These are phyloP conservation scores for Fusarium globosum DNA, from an alignment of 2,329 filamentous ascomycete genomes.

Conservation along the genomic window DNA sequence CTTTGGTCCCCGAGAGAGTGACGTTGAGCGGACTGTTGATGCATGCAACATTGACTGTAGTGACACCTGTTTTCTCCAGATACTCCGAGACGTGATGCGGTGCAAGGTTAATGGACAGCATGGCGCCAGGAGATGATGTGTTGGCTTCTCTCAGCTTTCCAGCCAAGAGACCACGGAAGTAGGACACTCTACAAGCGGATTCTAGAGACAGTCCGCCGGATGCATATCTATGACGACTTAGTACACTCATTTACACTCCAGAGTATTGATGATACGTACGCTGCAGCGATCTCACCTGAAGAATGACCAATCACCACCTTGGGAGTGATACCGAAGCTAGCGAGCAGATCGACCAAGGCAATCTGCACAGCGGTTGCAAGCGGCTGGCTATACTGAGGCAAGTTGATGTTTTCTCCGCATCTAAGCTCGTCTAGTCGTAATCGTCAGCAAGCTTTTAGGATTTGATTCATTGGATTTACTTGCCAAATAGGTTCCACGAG, in stretches of 20 bases:
- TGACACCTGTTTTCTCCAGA: background rate
- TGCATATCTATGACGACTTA: background rate
- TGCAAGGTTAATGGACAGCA: slow-evolving; percentile 41
- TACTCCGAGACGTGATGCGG: background rate
- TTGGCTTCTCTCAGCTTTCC: slow-evolving; percentile 32
- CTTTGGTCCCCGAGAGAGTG: slow-evolving; percentile 60
- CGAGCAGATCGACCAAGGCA: slow-evolving; percentile 55
- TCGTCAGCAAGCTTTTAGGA: background rate
- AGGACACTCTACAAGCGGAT: slow-evolving; percentile 56
- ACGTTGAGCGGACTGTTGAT: slow-evolving; percentile 62
- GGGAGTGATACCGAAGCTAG: slow-evolving; percentile 53
- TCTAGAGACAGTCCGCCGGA: slow-evolving; percentile 11
- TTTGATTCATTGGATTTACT: rapidly evolving
- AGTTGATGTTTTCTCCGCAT: slow-evolving; percentile 37
- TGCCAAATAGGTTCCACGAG: background rate
- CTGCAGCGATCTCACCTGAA: slow-evolving; percentile 59
- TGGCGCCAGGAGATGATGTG: slow-evolving; percentile 26
- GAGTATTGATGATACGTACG: slow-evolving; percentile 45
- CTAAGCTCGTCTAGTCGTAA: background rate
- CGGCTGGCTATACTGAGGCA: slow-evolving; percentile 56
- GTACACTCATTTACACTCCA: slow-evolving; percentile 32
- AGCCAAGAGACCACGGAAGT: slow-evolving; percentile 55
- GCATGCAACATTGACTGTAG: slow-evolving; percentile 49
- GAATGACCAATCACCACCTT: slow-evolving; percentile 56
- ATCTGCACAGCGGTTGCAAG: slow-evolving; percentile 59